Percentiles rank a stretch among this genome's conserved stretches.
These are phyloP conservation scores for Nidularia pulvinata DNA, from an alignment of 768 basidiomycete species.

Conservation along the genomic window DNA sequence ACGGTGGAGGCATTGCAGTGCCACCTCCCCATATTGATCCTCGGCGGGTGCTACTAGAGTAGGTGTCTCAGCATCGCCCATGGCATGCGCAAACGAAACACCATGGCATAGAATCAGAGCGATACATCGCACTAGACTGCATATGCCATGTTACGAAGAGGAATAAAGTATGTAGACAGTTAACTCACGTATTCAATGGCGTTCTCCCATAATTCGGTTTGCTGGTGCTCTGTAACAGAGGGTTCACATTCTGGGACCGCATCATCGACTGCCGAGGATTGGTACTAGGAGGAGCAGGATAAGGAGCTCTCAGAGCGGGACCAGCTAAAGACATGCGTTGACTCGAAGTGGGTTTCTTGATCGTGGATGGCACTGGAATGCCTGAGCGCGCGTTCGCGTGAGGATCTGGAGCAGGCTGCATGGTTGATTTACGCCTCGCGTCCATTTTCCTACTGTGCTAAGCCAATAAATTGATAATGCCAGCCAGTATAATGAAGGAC, in stretches of 20 bases:
- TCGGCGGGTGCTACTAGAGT: slow-evolving; percentile 63
- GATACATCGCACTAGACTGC: background rate
- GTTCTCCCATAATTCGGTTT: slow-evolving; percentile 73
- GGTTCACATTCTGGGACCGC: slow-evolving; percentile 68
- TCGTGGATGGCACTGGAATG: slow-evolving; percentile 73
- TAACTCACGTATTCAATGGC: slow-evolving; percentile 66
- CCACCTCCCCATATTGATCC: slow-evolving; percentile 75
- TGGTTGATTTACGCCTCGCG: slow-evolving; percentile 52
- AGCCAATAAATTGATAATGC: slow-evolving; percentile 9
- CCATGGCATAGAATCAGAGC: background rate
- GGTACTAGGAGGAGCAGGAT: slow-evolving; percentile 37
- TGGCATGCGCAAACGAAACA: background rate
- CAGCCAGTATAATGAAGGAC: background rate
- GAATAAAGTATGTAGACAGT: slow-evolving; percentile 3
- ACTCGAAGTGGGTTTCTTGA: slow-evolving; percentile 66
- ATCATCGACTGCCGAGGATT: slow-evolving; percentile 71
- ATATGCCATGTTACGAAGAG: background rate
- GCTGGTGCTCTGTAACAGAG: slow-evolving; percentile 66
- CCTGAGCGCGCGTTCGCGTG: slow-evolving; percentile 56
- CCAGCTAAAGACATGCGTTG: slow-evolving; percentile 75
- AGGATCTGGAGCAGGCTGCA: slow-evolving; percentile 53
- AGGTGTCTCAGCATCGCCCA: background rate
- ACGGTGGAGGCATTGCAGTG: slow-evolving; percentile 41
- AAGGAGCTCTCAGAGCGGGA: slow-evolving; percentile 63
- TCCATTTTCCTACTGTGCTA: too few relatives aligned